Evolutionary conservation across 2,329 filamentous ascomycete species (phyloP).

Genomic region (Penicillium sp.): DNA sequence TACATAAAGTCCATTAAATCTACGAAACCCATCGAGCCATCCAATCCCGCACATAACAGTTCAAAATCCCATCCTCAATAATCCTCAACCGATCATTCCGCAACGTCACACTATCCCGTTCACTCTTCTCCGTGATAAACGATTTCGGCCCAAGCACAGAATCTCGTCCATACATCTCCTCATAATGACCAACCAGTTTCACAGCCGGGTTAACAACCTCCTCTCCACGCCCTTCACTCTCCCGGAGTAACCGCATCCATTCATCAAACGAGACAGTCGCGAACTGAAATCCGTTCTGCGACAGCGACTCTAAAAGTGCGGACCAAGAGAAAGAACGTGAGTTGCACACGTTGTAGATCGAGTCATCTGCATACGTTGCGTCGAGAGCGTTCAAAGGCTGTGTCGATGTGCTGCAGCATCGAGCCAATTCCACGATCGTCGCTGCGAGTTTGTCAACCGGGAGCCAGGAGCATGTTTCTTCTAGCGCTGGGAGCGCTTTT

Average conservation of each 20-base stretch:
- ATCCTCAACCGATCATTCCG: slow-evolving; percentile 24
- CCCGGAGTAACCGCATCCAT: slow-evolving; percentile 32
- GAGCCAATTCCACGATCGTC: slow-evolving; percentile 25
- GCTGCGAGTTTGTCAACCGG: slow-evolving; percentile 28
- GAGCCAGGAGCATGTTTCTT: slow-evolving; percentile 28
- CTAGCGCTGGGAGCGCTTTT: slow-evolving; percentile 21
- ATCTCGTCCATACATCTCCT: slow-evolving; percentile 21
- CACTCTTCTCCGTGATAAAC: slow-evolving; percentile 27
- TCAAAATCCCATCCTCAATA: slow-evolving; percentile 30
- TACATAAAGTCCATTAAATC: too few species aligned
- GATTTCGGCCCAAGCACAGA: slow-evolving; percentile 6
- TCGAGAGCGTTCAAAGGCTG: not conserved
- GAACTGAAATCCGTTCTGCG: slow-evolving; percentile 31
- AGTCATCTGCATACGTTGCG: slow-evolving; percentile 14
- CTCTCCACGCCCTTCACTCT: slow-evolving; percentile 26
- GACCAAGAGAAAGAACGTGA: slow-evolving; percentile 33
- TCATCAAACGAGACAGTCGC: slow-evolving; percentile 28
- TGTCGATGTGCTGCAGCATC: slow-evolving; percentile 7
- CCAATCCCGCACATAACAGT: slow-evolving; percentile 29
- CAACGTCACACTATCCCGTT: slow-evolving; percentile 27
- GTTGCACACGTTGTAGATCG: slow-evolving; percentile 31
- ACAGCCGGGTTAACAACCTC: slow-evolving; percentile 30
- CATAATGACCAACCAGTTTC: slow-evolving; percentile 30
- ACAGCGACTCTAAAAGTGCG: slow-evolving; percentile 27
- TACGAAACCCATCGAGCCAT: slow-evolving; percentile 27